Conservation (phyloP, 73 alveolate genomes). For the Vitrella brassicaformis region DNA sequence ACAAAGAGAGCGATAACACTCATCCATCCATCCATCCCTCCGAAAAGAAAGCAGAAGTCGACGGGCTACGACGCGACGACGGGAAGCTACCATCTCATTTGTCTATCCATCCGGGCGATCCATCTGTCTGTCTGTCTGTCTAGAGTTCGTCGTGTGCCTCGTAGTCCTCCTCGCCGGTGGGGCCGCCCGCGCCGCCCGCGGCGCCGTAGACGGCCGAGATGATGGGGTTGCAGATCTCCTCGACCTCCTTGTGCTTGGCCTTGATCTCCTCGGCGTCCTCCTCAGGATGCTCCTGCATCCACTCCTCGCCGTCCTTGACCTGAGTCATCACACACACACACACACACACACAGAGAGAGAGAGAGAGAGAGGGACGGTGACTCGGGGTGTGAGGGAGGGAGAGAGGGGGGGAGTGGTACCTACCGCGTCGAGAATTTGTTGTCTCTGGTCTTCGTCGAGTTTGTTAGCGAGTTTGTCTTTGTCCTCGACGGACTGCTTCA, state of each 20-base stretch:
- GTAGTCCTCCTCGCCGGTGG: neutral
- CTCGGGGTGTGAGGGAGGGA: neutral
- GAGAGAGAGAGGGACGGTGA: neutral
- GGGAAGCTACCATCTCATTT: no score
- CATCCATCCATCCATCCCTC: no score
- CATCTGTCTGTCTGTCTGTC: no score
- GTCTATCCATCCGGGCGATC: no score
- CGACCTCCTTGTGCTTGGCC: conserved; percentile 24
- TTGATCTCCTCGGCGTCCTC: conserved; percentile 24
- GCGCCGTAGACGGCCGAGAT: neutral
- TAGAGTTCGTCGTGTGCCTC: neutral
- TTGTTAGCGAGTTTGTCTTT: neutral
- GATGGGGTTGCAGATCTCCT: conserved; percentile 19
- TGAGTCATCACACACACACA: neutral
- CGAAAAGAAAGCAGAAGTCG: no score
- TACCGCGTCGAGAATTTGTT: neutral
- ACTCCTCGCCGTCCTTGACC: conserved; percentile 11
- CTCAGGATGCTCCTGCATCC: conserved; percentile 13
- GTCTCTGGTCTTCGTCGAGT: neutral
- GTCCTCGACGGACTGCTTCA: neutral
- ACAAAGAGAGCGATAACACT: no score
- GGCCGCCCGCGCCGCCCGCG: neutral
- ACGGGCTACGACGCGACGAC: no score
- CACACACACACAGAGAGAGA: neutral
- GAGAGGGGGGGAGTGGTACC: no score